Evolutionary conservation across 2,329 filamentous ascomycete species (phyloP).

Genomic region (Sclerotinia subarctica): DNA sequence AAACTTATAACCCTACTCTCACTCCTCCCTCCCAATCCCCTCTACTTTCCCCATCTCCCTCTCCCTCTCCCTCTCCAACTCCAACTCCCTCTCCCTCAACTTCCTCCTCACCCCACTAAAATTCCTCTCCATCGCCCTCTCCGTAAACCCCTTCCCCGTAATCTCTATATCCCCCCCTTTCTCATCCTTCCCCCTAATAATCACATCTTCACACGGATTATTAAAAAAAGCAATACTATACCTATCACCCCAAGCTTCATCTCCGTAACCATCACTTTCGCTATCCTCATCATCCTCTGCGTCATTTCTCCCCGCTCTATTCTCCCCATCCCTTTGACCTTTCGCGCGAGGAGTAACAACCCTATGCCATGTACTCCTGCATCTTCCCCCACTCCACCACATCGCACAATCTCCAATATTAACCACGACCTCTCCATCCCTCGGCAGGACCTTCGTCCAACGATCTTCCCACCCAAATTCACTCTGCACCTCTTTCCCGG

Average conservation of each 20-base stretch:
- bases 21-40: too few relatives aligned
- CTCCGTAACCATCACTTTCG: not conserved
- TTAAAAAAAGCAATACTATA: constrained; percentile 67
- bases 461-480: constrained; percentile 56
- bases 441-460: constrained; percentile 62
- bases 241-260: constrained; percentile 51
- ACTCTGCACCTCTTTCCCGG: constrained; percentile 58
- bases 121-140: constrained; percentile 54
- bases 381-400: constrained; percentile 64
- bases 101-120: constrained; percentile 42
- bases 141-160: constrained; percentile 59
- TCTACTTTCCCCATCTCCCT: too few relatives aligned
- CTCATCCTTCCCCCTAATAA: constrained; percentile 57
- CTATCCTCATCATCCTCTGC: constrained; percentile 35
- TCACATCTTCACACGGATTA: constrained; percentile 56
- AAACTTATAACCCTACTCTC: too few relatives aligned
- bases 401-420: constrained; percentile 66
- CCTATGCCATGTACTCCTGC: constrained; percentile 64
- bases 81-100: constrained; percentile 46
- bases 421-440: constrained; percentile 55
- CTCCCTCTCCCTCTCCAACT: too few relatives aligned
- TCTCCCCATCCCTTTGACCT: not conserved
- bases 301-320: constrained; percentile 20
- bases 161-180: constrained; percentile 39
- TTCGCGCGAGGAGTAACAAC: constrained; percentile 39